Base-by-base conservation (phyloP, 345 rosid species). In the Eucalyptus fibrosa region DNA sequence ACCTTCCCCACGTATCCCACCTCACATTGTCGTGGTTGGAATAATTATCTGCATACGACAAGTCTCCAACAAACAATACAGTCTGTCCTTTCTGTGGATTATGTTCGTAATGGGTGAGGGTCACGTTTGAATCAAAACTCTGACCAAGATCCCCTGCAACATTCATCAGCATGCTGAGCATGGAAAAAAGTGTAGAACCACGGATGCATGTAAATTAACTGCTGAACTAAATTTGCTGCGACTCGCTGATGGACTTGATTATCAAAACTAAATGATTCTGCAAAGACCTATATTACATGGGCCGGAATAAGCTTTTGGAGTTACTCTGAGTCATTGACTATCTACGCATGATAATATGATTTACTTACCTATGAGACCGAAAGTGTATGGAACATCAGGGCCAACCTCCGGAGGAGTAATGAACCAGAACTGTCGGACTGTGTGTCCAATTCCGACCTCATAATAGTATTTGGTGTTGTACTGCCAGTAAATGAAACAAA, bases 331-430 rank as follows among this genome's bases (percentile, higher is more conserved):
- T 72, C 45, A 5, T 9, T 72, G 44, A 72, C 82, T 10, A 72
- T 72, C 14, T 72, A 37, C 6, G 5, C 82, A 72, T 37, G 82
- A 37, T 34, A 72, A 72, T 59, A 56, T 32, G 15, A 23, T 86
- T 59, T 88, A n/a, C 50, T 83, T 92, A 94, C 96, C 97, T 15
- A 96, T 96, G 86, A 96, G 91, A 34, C 97, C 97, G 62, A 94
- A 96, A 65, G 97, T 94, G 88, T 93, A 92, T 8, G 96, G 95
- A 82, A 93, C 96, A 91, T 94, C 96, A 12, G 97, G 97, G 65
- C 96, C 97, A 14, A 89, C 91, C 30, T 93, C 92, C 1, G 96
- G 96, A 91, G 97, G 96, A 42, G 96, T 96, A 18, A 23, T 56
- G 82, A 95, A 94, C 90, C 88, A 89, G 90, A 95, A 95, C n/a